phyloP scores from a whole-genome alignment of 805 yeast species.

The Candida loeiensis region DNA sequence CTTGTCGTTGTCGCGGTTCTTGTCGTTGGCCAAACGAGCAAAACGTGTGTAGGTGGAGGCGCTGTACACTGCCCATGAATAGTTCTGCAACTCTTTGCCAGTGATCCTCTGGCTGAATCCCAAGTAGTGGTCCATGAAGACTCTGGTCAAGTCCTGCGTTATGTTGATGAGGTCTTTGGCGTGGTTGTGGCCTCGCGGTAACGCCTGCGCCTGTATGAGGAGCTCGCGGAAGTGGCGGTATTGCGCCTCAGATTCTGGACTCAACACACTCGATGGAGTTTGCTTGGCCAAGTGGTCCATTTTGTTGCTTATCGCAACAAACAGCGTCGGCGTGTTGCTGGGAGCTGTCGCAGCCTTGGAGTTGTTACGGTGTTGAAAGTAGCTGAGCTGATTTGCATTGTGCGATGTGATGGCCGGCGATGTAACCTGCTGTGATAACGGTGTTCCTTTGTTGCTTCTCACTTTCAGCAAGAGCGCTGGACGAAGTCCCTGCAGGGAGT shows the following conservation, averaged over 20 bases:
- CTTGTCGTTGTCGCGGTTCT: conserved; percentile 39
- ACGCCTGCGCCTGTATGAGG: conserved; percentile 21
- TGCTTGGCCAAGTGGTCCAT: conserved; percentile 6
- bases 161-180: conserved; percentile 1
- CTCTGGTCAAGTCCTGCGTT: conserved; percentile 4
- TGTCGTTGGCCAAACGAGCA: conserved; percentile 27
- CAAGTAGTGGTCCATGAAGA: conserved; percentile 15
- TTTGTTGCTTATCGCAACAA: conserved; percentile 1
- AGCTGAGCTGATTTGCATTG: conserved; percentile 4
- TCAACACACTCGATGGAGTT: background rate
- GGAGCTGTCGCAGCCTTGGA: conserved; percentile 2
- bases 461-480: conserved; percentile 39
- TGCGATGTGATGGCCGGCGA: background rate
- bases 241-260: conserved; percentile 17
- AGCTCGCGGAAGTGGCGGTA: conserved; percentile 30
- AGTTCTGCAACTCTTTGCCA: conserved; percentile 21
- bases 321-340: conserved; percentile 1
- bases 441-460: conserved; percentile 22
- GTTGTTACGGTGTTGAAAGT: conserved; percentile 8
- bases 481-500: conserved; percentile 34
- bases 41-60: conserved; percentile 30
- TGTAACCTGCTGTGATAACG: conserved; percentile 6
- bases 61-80: conserved; percentile 19
- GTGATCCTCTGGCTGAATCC: conserved; percentile 18
- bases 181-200: conserved; percentile 6